These are phyloP conservation scores for Polygonum aviculare DNA, from an alignment of 148 eudicot species.

Conservation along the genomic window DNA sequence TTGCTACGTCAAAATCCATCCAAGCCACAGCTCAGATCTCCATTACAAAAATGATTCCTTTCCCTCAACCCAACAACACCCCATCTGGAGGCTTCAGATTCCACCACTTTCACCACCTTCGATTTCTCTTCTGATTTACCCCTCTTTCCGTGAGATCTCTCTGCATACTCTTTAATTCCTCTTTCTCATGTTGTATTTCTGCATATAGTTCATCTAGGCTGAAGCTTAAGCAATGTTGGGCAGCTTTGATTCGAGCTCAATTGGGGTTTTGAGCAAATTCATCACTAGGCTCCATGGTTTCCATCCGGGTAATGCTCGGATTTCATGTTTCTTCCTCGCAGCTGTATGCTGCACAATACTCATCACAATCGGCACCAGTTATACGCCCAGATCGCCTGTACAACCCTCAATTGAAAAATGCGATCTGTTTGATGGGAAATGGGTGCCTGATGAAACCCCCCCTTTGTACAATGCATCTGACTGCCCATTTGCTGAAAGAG, in stretches of 20 bases:
- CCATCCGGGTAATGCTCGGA: conserved; percentile 27
- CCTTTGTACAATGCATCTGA: conserved; percentile 78
- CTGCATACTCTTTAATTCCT: background rate
- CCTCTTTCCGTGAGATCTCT: background rate
- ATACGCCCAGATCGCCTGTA: conserved; percentile 13
- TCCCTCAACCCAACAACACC: background rate
- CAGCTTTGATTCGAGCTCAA: conserved; percentile 28
- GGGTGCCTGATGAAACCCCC: conserved; percentile 65
- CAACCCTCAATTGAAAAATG: conserved; percentile 27
- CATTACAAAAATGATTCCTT: background rate
- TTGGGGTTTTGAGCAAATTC: conserved; percentile 28
- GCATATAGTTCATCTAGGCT: background rate
- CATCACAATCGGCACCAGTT: conserved; percentile 22
- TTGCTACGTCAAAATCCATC: conserved; percentile 4
- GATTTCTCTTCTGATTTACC: background rate
- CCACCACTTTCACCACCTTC: background rate
- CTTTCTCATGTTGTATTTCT: background rate
- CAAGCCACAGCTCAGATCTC: background rate
- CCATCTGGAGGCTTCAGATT: background rate
- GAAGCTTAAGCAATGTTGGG: conserved; percentile 9
- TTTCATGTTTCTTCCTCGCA: conserved; percentile 25
- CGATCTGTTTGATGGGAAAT: conserved; percentile 74
- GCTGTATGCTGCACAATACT: conserved; percentile 37
- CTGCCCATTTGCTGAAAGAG: conserved; percentile 74
- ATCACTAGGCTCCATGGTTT: conserved; percentile 33